Evolutionary conservation across 306 rosid species (phyloP).

Genomic region (Cicer cuneatum): DNA sequence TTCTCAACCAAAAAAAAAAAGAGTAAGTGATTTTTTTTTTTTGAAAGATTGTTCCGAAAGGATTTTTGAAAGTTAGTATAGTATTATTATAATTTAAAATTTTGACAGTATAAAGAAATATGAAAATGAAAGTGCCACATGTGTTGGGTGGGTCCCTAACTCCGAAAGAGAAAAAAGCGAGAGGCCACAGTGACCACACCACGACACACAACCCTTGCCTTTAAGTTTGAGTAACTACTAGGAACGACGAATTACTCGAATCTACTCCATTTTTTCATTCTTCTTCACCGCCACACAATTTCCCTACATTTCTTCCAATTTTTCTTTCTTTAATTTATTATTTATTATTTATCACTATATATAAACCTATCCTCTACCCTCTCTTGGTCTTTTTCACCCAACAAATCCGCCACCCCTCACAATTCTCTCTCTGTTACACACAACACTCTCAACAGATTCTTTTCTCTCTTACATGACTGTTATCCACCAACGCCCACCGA

Average conservation of each 20-base stretch:
- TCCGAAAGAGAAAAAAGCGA: constrained; percentile 44
- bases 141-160: constrained; percentile 43
- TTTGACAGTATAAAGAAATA: too few relatives aligned
- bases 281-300: constrained; percentile 58
- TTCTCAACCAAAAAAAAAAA: too few relatives aligned
- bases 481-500: background rate
- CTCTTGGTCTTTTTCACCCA: constrained; percentile 35
- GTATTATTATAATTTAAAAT: too few relatives aligned
- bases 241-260: constrained; percentile 52
- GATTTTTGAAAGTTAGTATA: too few relatives aligned
- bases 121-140: constrained; percentile 15
- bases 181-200: constrained; percentile 48
- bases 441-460: constrained; percentile 6
- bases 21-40: too few relatives aligned
- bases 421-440: constrained; percentile 10
- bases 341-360: constrained; percentile 11
- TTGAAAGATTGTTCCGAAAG: too few relatives aligned
- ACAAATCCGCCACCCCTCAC: constrained; percentile 55
- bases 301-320: constrained; percentile 25
- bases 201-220: constrained; percentile 20
- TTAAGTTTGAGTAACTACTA: constrained; percentile 18
- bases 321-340: background rate
- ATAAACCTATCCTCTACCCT: constrained; percentile 41
- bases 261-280: constrained; percentile 55
- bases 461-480: constrained; percentile 40